Evolutionary conservation across 805 yeast species (phyloP), one percentile per base, ranked within the genome.

Genomic region (Clavispora vitiphila): DNA sequence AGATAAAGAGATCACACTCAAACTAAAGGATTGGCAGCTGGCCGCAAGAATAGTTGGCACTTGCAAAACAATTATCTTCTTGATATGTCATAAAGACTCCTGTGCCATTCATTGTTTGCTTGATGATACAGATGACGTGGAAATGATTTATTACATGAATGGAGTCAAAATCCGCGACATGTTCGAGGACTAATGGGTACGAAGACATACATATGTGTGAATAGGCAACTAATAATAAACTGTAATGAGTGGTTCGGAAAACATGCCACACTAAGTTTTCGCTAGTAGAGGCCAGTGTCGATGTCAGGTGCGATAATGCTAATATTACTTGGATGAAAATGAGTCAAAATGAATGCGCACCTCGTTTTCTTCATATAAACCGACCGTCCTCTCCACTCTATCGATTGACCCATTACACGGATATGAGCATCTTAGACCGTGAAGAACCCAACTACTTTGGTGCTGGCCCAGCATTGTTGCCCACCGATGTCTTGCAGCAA

Each of bases 391-490:
- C n/a, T 11, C 19, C 9, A 19, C 22, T 11, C 21, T 18, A 16
- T 18, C 15, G 14, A 8, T 16, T 16, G 6, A 1, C n/a, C 11
- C 30, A n/a, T 11, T 16, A 18, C 26, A 34, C 18, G 9, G 10
- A 34, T 39, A 50, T 46, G 51, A 46, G 39, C 37, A 30, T 74
- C 10, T 63, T 81, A 40, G 74, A 77, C 36, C 78, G 91, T 69
- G 81, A 74, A 61, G 81, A 81, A 56, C 88, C 89, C 42, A 70
- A 78, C 57, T 86, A 93, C 61, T 93, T 88, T 57, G 99, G 98
- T 43, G 98, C 99, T n/a, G 99, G 99, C 11, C 99, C 99, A 37
- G 99, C 99, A 1, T 75, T 82, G 39, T 72, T 93, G 34, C 97
- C 98, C 25, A 80, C 91, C 3, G 57, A 65, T 4, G 98, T 91